Base-by-base conservation (phyloP, 805 yeast genomes). In the Candida hispaniensis region DNA sequence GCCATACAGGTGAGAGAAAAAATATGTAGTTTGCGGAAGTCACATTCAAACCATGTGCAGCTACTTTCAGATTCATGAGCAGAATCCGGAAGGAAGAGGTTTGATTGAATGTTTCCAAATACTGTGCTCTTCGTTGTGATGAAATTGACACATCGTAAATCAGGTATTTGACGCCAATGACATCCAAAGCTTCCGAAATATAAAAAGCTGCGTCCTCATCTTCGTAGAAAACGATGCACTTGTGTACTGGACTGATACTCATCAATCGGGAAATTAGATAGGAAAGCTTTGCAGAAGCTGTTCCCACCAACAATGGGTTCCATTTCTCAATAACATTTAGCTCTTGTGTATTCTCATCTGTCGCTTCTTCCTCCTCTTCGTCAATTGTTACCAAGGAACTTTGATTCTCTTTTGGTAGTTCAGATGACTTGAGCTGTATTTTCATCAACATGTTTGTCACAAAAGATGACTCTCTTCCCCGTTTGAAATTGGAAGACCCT, bases 1-100 rank as follows among this genome's bases (percentile, higher is more conserved):
- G 79, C 96, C 96, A 86, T 86, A 94, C 86, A 0, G 95, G 95
- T 48, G 86, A 95, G 79, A 88, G 75, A 70, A 86, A 66, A 47
- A 74, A 83, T 3, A 91, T 95, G 24, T 71, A 66, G 0, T 80
- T 76, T 0, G 96, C 94, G 32, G 76, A 72, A 0, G 94, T 85
- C 42, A 86, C 60, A 50, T 86, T 86, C 43, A 86, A 62, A 0
- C 96, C 96, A 7, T 83, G 94, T 6, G 95, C 95, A 13, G 96
- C 96, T 1, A 94, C 93, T 53, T 82, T 86, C 44, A 85, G 58
- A 6, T 93, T 79, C 14, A 86, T 52, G 12, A 86, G 58, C 8
- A 86, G 52, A 2, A 86, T 66, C 4, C 56, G 50, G 28, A 32
- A 32, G 17, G 13, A 10, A 14, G 23, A 17, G 36, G 50, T 45